phyloP scores from a whole-genome alignment of 345 rosid genomes.

The Erodium maritimum region DNA sequence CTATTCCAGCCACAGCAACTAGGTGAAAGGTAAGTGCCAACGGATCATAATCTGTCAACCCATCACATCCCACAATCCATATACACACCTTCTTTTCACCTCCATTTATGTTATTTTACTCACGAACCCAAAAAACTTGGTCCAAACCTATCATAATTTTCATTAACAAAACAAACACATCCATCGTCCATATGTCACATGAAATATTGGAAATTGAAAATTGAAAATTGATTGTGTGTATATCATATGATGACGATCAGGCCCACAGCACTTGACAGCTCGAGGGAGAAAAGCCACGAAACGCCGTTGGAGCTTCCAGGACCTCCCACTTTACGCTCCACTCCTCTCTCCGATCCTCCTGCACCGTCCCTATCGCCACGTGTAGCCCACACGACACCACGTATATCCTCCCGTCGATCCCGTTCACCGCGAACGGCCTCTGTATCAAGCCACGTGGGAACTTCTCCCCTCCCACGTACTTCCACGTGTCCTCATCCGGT shows the following conservation, averaged over 20 bases:
- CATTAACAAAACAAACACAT: no score
- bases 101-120: no score
- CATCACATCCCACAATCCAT: no score
- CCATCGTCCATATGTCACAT: no score
- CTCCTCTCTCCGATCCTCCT: constrained; percentile 14
- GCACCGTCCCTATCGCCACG: constrained; percentile 41
- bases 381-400: constrained; percentile 42
- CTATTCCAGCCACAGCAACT: no score
- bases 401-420: constrained; percentile 32
- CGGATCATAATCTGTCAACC: no score
- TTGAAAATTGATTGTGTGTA: neutral
- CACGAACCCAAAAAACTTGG: no score
- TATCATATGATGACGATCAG: constrained; percentile 1
- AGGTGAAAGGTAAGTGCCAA: no score
- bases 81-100: no score
- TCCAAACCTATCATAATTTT: no score
- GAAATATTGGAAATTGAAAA: no score
- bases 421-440: constrained; percentile 45
- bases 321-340: constrained; percentile 39
- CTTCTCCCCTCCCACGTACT: constrained; percentile 35
- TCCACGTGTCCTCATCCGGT: constrained; percentile 42
- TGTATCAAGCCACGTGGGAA: constrained; percentile 34
- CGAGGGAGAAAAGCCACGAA: constrained; percentile 32
- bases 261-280: constrained; percentile 54
- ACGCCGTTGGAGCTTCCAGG: constrained; percentile 25